Evolutionary conservation across 805 yeast genomes (phyloP).

Genomic region (Maudiozyma barnettii): DNA sequence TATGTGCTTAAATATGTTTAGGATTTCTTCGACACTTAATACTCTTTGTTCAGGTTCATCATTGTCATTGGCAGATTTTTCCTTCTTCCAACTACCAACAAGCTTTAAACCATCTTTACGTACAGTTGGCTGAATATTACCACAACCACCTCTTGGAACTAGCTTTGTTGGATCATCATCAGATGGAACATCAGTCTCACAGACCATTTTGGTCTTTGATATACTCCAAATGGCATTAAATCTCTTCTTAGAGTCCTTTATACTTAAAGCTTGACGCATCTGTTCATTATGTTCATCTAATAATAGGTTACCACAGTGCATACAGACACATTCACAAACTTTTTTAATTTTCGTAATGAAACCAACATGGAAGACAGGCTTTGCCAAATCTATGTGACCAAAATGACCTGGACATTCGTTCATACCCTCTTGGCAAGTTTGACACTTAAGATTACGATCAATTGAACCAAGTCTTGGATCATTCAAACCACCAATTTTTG

Average conservation of each 20-base stretch:
- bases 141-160: constrained; percentile 90
- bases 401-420: constrained; percentile 99
- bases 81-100: constrained; percentile 97
- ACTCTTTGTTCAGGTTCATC: constrained; percentile 87
- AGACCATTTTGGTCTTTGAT: constrained; percentile 85
- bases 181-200: constrained; percentile 77
- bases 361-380: constrained; percentile 97
- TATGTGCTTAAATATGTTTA: constrained; percentile 86
- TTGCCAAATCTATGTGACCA: constrained; percentile 96
- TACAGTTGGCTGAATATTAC: constrained; percentile 89
- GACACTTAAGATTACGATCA: constrained; percentile 95
- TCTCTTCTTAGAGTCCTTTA: constrained; percentile 90
- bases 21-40: constrained; percentile 78
- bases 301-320: constrained; percentile 94
- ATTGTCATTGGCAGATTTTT: constrained; percentile 66
- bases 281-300: constrained; percentile 63
- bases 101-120: constrained; percentile 93
- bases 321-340: constrained; percentile 92
- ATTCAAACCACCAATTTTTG: constrained; percentile 92
- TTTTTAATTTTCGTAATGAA: constrained; percentile 89
- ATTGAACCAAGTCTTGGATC: constrained; percentile 96
- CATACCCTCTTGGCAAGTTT: constrained; percentile 99
- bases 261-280: constrained; percentile 80
- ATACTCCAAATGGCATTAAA: constrained; percentile 94
- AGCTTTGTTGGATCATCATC: constrained; percentile 49